Evolutionary conservation across 352 stramenopile genomes (phyloP), one percentile per base, ranked within the genome.

Genomic region (Globisporangium ultimum): DNA sequence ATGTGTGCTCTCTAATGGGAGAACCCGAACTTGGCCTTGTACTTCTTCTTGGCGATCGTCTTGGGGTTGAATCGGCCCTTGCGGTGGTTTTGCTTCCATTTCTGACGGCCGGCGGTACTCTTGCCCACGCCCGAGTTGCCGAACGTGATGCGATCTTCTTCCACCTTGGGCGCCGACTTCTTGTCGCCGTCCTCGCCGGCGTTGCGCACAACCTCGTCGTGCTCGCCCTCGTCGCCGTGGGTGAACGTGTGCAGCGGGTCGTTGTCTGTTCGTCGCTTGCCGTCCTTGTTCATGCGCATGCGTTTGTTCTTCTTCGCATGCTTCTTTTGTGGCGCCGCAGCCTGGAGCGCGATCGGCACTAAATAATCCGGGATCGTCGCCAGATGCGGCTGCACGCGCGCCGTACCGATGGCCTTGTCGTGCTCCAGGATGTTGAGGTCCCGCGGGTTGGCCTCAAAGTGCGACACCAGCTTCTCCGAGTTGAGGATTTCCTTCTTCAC

Each of bases 401-500:
- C 91, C 45, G 96, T 91, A 20, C 98, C 90, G 34, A 98, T 96
- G 14, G 93, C 79, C 68, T 97, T 96, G 82, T 99, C 97, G 68
- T 99, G 97, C 65, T 98, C 88, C 28, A 99, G 80, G n/a, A 97
- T 81, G 66, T 96, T 95, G 20, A 97, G 70, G 57, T 97, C 90
- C 40, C 92, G 87, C 28, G 97, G 97, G 70, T 99, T 99, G 40
- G 97, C 92, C 60, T 98, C 86, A 74, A 99, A 99, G 76, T 99
- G 96, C 56, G 80, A 85, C 66, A 96, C 82, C 1, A 99, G 78
- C 61, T 97, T 94, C 49, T 98, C 90, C 8, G 91, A 99, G 78
- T 99, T 99, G 2, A 99, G 68, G 61, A 99, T 98, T 70, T 99
- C 97, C 42, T 97, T 96, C 75, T 98, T 97, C 5, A 99, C 75